A percentile compares a stretch with the other conserved stretches of the same genome.
phyloP scores from a whole-genome alignment of 768 basidiomycete genomes.

The Cyathus striatus region DNA sequence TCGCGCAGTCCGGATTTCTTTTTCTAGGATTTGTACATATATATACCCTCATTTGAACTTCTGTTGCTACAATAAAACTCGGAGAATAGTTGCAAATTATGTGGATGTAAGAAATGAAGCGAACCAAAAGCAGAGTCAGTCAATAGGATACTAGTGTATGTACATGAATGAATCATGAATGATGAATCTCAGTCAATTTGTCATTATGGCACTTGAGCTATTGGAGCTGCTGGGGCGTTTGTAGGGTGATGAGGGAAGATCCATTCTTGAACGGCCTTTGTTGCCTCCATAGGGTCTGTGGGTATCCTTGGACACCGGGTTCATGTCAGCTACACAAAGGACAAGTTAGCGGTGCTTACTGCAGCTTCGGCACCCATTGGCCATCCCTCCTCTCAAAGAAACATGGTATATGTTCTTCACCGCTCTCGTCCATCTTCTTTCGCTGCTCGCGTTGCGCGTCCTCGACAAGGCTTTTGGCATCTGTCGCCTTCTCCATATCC shows the following conservation, averaged over 20 bases:
- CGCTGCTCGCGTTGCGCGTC: slow-evolving; percentile 85
- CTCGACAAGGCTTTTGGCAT: slow-evolving; percentile 86
- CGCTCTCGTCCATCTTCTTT: slow-evolving; percentile 67
- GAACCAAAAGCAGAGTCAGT: slow-evolving; percentile 5
- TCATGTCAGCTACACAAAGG: slow-evolving; percentile 1
- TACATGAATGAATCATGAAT: too few relatives aligned
- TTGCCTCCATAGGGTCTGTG: slow-evolving; percentile 61
- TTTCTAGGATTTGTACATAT: slow-evolving; percentile 12
- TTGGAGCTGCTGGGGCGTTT: neutral
- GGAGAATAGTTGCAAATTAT: slow-evolving; percentile 21
- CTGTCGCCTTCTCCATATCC: slow-evolving; percentile 94
- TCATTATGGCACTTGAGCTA: too few relatives aligned
- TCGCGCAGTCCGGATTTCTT: neutral
- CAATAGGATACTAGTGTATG: slow-evolving; percentile 8
- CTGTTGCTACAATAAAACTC: slow-evolving; percentile 17
- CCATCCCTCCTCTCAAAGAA: slow-evolving; percentile 79
- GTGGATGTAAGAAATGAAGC: slow-evolving; percentile 17
- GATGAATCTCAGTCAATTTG: too few relatives aligned
- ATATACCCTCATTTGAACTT: slow-evolving; percentile 18
- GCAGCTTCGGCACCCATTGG: slow-evolving; percentile 78
- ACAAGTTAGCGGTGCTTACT: slow-evolving; percentile 46
- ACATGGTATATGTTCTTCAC: slow-evolving; percentile 62
- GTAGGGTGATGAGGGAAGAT: slow-evolving; percentile 48
- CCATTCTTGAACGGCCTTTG: slow-evolving; percentile 67
- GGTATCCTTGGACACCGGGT: slow-evolving; percentile 49